Conservation (phyloP, 345 rosid species). For the Arabis hirsuta region DNA sequence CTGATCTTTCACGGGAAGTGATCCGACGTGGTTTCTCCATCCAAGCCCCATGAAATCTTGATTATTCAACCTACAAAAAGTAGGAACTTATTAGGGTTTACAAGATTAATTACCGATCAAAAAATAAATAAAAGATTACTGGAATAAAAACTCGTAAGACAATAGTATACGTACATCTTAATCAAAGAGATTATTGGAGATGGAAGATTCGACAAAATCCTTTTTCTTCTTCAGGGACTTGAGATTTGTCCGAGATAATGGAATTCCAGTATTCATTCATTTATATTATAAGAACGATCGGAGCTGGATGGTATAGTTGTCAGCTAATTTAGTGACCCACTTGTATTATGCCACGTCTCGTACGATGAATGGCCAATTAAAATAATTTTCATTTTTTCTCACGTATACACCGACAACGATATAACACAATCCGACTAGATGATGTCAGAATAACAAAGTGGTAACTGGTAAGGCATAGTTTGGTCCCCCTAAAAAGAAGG, state of each 20-base stretch:
- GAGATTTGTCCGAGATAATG: conserved; percentile 21
- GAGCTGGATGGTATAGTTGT: conserved; percentile 26
- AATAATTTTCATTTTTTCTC: background rate
- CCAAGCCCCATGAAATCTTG: conserved; percentile 46
- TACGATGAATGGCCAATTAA: background rate
- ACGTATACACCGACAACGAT: conserved; percentile 31
- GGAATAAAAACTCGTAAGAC: background rate
- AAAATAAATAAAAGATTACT: background rate
- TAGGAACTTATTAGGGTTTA: conserved; percentile 25
- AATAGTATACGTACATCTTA: conserved; percentile 30
- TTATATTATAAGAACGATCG: conserved; percentile 19
- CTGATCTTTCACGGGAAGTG: conserved; percentile 19
- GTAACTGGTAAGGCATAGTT: too few species aligned
- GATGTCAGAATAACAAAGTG: too few species aligned
- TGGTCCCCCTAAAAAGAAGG: too few species aligned
- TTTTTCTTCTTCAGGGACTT: background rate
- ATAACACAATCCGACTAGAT: conserved; percentile 3
- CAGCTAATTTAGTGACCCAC: conserved; percentile 17
- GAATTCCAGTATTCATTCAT: background rate
- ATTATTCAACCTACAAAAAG: conserved; percentile 27
- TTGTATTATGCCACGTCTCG: conserved; percentile 16
- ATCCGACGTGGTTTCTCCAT: conserved; percentile 23
- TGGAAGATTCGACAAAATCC: background rate
- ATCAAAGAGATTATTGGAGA: conserved; percentile 1
- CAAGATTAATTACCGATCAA: background rate